phyloP scores from a whole-genome alignment of 2,329 filamentous ascomycete species.

The Ceratocystis albifundus region DNA sequence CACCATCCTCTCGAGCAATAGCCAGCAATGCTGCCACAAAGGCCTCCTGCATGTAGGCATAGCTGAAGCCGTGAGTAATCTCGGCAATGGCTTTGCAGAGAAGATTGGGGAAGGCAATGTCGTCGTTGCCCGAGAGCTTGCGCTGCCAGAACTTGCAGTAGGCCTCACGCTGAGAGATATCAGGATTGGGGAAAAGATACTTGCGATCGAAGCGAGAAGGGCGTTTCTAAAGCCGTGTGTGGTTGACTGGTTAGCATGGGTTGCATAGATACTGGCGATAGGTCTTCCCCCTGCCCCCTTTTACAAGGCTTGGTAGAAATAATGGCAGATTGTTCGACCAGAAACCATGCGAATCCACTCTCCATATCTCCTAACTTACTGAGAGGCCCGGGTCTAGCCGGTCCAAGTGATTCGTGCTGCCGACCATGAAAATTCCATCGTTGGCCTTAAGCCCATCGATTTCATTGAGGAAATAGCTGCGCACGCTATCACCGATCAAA shows the following conservation, averaged over 20 bases:
- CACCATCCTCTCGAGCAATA: constrained; percentile 37
- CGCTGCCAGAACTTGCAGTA: constrained; percentile 54
- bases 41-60: constrained; percentile 59
- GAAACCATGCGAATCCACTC: background rate
- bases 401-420: constrained; percentile 55
- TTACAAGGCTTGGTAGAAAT: background rate
- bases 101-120: constrained; percentile 49
- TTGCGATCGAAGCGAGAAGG: constrained; percentile 57
- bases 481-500: constrained; percentile 47
- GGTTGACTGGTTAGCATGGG: background rate
- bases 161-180: constrained; percentile 40
- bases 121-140: constrained; percentile 41
- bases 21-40: constrained; percentile 53
- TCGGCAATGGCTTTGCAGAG: constrained; percentile 48
- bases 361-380: constrained; percentile 29
- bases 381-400: constrained; percentile 54
- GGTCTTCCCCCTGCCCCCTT: background rate
- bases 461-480: constrained; percentile 62
- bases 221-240: constrained; percentile 37
- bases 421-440: constrained; percentile 59
- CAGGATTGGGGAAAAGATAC: constrained; percentile 51
- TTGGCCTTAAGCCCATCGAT: constrained; percentile 59
- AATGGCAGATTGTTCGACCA: background rate
- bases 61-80: constrained; percentile 54
- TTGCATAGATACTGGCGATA: background rate